These are phyloP conservation scores for Xylaria castorea DNA, from an alignment of 495 filamentous ascomycete genomes.

Conservation along the genomic window DNA sequence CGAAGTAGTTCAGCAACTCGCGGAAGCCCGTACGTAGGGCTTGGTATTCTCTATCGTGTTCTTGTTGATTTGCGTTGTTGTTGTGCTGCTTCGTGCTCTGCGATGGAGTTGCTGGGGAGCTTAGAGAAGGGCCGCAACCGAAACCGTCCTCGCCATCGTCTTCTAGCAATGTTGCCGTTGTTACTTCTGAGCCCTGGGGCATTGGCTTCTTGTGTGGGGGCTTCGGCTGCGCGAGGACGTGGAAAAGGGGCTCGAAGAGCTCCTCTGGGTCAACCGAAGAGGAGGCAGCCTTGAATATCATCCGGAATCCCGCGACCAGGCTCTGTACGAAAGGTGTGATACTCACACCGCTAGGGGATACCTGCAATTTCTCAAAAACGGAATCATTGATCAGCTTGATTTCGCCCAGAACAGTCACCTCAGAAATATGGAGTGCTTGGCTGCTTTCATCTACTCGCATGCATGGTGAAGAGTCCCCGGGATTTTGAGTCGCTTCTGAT, in stretches of 20 bases:
- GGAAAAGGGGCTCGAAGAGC: background rate
- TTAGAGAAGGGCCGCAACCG: background rate
- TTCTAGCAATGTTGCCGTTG: background rate
- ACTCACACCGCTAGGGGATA: background rate
- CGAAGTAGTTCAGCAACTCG: background rate
- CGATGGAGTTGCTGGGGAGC: background rate
- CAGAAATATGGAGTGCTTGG: background rate
- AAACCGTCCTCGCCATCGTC: background rate
- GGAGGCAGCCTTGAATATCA: background rate
- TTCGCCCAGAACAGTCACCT: background rate
- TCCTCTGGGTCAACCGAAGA: background rate
- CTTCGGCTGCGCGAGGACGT: constrained; percentile 1
- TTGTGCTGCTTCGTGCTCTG: background rate
- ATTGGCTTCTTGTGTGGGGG: background rate
- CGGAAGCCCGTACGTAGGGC: background rate
- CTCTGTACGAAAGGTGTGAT: background rate
- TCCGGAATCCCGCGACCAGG: background rate
- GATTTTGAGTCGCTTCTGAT: background rate
- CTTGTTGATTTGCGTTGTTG: no score
- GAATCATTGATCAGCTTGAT: background rate
- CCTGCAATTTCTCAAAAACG: background rate
- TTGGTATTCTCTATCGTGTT: background rate
- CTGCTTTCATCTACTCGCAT: background rate
- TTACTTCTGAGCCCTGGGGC: background rate
- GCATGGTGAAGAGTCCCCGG: background rate